phyloP scores from a whole-genome alignment of 2,329 filamentous ascomycete genomes.

The Fusarium illudens region DNA sequence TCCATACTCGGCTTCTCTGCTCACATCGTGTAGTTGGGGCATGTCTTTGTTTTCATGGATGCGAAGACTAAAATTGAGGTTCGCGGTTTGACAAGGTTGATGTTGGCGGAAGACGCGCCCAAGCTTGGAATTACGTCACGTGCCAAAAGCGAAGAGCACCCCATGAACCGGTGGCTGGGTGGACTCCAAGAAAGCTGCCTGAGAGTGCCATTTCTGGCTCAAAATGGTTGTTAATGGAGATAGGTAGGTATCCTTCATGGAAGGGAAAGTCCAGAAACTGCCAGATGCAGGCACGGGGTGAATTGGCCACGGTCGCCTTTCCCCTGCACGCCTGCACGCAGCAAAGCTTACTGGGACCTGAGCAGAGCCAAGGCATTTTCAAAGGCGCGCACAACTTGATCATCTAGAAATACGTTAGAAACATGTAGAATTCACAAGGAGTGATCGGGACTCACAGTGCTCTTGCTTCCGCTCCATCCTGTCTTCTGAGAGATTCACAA shows the following conservation, averaged over 20 bases:
- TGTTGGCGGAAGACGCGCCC: conserved; percentile 26
- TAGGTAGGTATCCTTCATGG: not conserved
- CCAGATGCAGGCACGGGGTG: not conserved
- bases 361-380: conserved; percentile 68
- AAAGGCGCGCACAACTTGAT: conserved; percentile 69
- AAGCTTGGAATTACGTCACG: conserved; percentile 33
- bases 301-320: not conserved
- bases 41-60: conserved; percentile 28
- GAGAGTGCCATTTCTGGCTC: not conserved
- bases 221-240: not conserved
- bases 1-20: conserved; percentile 13
- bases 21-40: conserved; percentile 29
- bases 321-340: not conserved
- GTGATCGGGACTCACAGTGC: conserved; percentile 70
- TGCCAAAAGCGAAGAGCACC: conserved; percentile 13
- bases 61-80: conserved; percentile 5
- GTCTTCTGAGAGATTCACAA: conserved; percentile 78
- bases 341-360: conserved; percentile 44
- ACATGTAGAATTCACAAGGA: not conserved
- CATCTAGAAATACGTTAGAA: conserved; percentile 44
- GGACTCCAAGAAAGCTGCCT: not conserved
- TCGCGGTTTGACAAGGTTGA: conserved; percentile 26
- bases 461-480: conserved; percentile 76
- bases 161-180: conserved; percentile 4
- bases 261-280: not conserved